Percentiles rank a stretch among this genome's conserved stretches.
phyloP scores from a whole-genome alignment of 2,329 filamentous ascomycete genomes.

The Aspergillus felis region DNA sequence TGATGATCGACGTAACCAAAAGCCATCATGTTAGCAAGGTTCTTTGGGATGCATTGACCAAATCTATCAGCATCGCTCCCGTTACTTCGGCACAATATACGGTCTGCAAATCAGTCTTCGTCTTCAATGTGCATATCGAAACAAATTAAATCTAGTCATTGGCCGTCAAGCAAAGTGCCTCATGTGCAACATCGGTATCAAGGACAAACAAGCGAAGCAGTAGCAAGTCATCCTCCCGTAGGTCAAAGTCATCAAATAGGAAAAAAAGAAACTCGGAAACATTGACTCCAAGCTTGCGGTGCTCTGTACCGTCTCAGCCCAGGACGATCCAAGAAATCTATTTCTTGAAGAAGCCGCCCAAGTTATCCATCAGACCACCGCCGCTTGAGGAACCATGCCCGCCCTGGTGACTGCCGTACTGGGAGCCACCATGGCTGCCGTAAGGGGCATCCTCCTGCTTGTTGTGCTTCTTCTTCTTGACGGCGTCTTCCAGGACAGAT shows the following conservation, averaged over 20 bases:
- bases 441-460: slow-evolving; percentile 26
- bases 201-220: background rate
- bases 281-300: background rate
- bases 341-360: slow-evolving; percentile 38
- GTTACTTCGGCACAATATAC: background rate
- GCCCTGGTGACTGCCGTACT: slow-evolving; percentile 17
- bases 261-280: slow-evolving; percentile 1
- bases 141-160: background rate
- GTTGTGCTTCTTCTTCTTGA: slow-evolving; percentile 43
- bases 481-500: slow-evolving; percentile 42
- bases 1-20: background rate
- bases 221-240: background rate
- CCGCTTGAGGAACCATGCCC: slow-evolving; percentile 17
- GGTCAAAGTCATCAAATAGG: slow-evolving; percentile 2
- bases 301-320: slow-evolving; percentile 13
- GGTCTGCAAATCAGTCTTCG: background rate
- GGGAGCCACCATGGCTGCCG: slow-evolving; percentile 15
- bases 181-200: slow-evolving; percentile 6
- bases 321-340: slow-evolving; percentile 16
- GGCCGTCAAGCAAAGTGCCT: background rate
- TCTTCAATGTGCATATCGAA: background rate
- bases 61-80: background rate
- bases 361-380: slow-evolving; percentile 28
- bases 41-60: background rate
- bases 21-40: background rate